A percentile compares a stretch with the other conserved stretches of the same genome.
Conservation (phyloP, 768 basidiomycete species). For the Saitozyma podzolica region DNA sequence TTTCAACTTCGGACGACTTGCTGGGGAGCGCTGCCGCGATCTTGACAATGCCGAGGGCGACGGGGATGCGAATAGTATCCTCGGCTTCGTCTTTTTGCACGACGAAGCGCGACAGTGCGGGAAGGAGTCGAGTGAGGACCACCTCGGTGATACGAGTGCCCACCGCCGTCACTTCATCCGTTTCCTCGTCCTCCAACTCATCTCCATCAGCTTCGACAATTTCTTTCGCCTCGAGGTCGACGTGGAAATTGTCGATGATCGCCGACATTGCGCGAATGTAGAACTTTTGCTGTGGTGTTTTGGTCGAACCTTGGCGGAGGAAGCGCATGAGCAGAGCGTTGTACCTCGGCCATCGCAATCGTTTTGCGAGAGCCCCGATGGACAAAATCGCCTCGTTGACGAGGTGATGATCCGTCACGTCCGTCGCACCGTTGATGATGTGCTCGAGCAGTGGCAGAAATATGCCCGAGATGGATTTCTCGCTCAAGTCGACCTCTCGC, state of each 20-base stretch:
- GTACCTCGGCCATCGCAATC: conserved; percentile 81
- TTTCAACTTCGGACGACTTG: conserved; percentile 64
- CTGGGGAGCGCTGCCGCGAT: conserved; percentile 78
- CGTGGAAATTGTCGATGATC: conserved; percentile 86
- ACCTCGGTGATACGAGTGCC: conserved; percentile 64
- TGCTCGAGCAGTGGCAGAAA: conserved; percentile 85
- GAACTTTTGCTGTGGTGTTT: conserved; percentile 71
- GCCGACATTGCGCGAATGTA: conserved; percentile 82
- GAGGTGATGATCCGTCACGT: conserved; percentile 71
- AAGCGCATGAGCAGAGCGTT: conserved; percentile 77
- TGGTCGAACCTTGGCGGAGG: conserved; percentile 61
- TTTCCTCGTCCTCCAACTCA: conserved; percentile 25
- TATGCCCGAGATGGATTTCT: conserved; percentile 69
- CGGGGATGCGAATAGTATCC: conserved; percentile 80
- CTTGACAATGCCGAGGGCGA: conserved; percentile 80
- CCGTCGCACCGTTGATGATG: conserved; percentile 65
- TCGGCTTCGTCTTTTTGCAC: conserved; percentile 82
- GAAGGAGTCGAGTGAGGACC: conserved; percentile 73
- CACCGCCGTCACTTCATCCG: conserved; percentile 9
- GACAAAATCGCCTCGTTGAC: conserved; percentile 84
- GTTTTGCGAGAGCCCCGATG: conserved; percentile 73
- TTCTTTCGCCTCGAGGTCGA: conserved; percentile 55
- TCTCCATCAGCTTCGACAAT: conserved; percentile 23
- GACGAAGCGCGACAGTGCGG: conserved; percentile 73
- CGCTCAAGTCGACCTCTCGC: conserved; percentile 70